Evolutionary conservation across 2,329 filamentous ascomycete genomes (phyloP), one percentile per base, ranked within the genome.

Genomic region (Cordyceps cateniannulata): DNA sequence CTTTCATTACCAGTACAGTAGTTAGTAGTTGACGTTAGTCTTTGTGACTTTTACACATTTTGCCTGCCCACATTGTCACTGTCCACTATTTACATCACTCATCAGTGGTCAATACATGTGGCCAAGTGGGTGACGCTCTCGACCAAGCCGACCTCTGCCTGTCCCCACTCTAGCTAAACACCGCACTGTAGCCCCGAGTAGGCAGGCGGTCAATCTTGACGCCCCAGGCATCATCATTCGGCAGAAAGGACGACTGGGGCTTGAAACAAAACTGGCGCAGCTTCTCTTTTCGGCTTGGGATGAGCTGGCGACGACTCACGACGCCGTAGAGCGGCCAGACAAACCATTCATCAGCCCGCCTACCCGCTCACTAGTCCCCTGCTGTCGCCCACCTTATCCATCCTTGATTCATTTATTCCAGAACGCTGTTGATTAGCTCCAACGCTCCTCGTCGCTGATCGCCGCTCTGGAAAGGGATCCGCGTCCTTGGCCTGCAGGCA

Each of bases 221-320:
- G 10, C 3, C 22, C 18, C 10, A 35, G 35, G 8, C 9, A 44
- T 40, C 14, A 3, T 27, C 22, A 18, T 1, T 42, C 6, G 56
- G 56, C 56, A 59, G 56, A 59, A 59, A 58, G 16, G 2, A 51
- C 32, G 48, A 42, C 14, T 16, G 56, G 47, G 47, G 32, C 9
- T 24, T 32, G 24, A 44, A 44, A 44, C 47, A 14, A 44, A 51
- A 59, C 56, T 51, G 32, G 55, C 40, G 44, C 42, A 47, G 53
- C 53, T 56, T 47, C 27, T 45, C 24, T 24, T 35, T 56, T 47
- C n/a, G 53, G 40, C 40, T 47, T 35, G 53, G 40, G 8, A 12
- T 40, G 24, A 45, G 29, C 20, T 4, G 50, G 5, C 42, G 24
- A 25, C 47, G 47, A 49, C 44, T 47, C 22, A 35, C 32, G 32